These are phyloP conservation scores for Puccinia novopanici DNA, from an alignment of 1,284 basidiomycete species.

Conservation along the genomic window DNA sequence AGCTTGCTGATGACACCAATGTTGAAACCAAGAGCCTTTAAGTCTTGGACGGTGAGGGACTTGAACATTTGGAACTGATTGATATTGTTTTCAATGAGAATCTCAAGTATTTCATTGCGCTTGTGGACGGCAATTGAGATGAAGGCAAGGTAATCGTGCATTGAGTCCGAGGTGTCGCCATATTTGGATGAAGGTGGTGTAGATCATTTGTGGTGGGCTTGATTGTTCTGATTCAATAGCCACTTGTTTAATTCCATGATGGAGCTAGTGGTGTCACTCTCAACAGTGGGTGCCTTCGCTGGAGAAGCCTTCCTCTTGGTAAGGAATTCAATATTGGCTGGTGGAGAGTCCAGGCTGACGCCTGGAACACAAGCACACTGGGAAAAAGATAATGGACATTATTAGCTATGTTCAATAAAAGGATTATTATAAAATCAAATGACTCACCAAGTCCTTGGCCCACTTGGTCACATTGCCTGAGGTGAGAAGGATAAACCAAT, in stretches of 20 bases:
- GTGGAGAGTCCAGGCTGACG: not conserved
- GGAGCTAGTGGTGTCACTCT: not conserved
- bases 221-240: not conserved
- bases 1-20: conserved; percentile 10
- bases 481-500: not conserved
- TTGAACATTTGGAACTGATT: conserved; percentile 8
- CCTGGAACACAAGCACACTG: not conserved
- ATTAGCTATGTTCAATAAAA: no score
- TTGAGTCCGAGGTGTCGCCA: not conserved
- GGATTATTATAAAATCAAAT: not conserved
- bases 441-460: not conserved
- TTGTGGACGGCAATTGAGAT: not conserved
- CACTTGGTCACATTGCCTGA: not conserved
- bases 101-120: not conserved
- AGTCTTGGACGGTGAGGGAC: not conserved
- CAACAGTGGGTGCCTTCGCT: not conserved
- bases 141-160: not conserved
- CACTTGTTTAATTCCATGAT: not conserved
- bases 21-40: not conserved
- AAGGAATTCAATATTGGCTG: not conserved
- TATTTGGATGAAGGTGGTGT: not conserved
- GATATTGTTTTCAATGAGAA: not conserved
- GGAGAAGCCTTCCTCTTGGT: not conserved
- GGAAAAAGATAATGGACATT: not conserved
- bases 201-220: not conserved